Evolutionary conservation across 2,329 filamentous ascomycete genomes (phyloP).

Genomic region (Purpureocillium takamizusanense): DNA sequence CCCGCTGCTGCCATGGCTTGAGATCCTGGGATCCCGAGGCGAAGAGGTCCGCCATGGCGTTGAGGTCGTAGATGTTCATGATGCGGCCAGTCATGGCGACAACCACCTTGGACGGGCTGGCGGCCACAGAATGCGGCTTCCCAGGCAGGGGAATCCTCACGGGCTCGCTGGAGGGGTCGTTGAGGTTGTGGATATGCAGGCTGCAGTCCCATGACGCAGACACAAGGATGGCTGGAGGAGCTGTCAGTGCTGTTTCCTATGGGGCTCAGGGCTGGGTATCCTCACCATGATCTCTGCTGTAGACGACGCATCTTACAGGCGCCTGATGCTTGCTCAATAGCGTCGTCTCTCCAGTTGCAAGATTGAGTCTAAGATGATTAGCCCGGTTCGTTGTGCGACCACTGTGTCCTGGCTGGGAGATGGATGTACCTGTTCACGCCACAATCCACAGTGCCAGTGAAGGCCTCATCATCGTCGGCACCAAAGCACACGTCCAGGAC

Average conservation of each 20-base stretch:
- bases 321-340: slow-evolving; percentile 70
- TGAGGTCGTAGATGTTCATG: slow-evolving; percentile 90
- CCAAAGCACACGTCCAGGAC: slow-evolving; percentile 91
- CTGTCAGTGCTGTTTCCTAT: slow-evolving; percentile 8
- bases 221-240: slow-evolving; percentile 56
- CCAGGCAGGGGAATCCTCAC: slow-evolving; percentile 64
- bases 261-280: slow-evolving; percentile 3
- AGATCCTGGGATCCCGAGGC: slow-evolving; percentile 36
- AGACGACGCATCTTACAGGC: slow-evolving; percentile 76
- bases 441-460: slow-evolving; percentile 79
- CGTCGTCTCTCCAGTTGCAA: slow-evolving; percentile 62
- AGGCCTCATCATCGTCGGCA: slow-evolving; percentile 71
- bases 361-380: slow-evolving; percentile 43
- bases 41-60: slow-evolving; percentile 50
- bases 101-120: slow-evolving; percentile 71
- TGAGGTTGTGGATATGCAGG: slow-evolving; percentile 71
- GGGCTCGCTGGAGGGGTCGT: slow-evolving; percentile 40
- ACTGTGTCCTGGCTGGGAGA: slow-evolving; percentile 7
- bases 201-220: slow-evolving; percentile 92
- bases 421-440: slow-evolving; percentile 60
- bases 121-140: slow-evolving; percentile 82
- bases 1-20: slow-evolving; percentile 84
- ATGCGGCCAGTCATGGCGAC: slow-evolving; percentile 91
- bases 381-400: not conserved
- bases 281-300: slow-evolving; percentile 62